Percentiles rank a stretch among this genome's conserved stretches.
phyloP scores from a whole-genome alignment of 345 rosid genomes.

The Bruguiera parviflora region DNA sequence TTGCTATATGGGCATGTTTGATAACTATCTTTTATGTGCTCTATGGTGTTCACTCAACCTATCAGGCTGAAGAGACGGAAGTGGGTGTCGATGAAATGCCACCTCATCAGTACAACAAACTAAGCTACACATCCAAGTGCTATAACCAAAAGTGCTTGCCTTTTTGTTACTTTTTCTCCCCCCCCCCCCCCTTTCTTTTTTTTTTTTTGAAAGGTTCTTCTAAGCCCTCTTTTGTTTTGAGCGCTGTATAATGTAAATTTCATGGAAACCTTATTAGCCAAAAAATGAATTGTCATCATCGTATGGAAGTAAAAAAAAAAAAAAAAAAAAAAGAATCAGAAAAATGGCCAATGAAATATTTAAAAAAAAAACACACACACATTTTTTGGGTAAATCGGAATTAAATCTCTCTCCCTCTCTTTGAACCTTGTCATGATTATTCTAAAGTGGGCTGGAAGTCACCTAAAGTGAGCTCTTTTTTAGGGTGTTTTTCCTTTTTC shows the following conservation, averaged over 20 bases:
- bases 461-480: too few relatives aligned
- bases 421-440: too few relatives aligned
- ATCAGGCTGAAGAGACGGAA: conserved; percentile 68
- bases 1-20: conserved; percentile 67
- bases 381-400: not conserved
- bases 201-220: not conserved
- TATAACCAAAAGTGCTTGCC: conserved; percentile 15
- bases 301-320: not conserved
- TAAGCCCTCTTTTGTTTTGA: too few relatives aligned
- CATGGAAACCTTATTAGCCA: conserved; percentile 11
- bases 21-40: conserved; percentile 65
- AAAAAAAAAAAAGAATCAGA: not conserved
- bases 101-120: conserved; percentile 36
- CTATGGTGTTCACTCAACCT: conserved; percentile 86
- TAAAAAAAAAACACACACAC: not conserved
- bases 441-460: too few relatives aligned
- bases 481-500: too few relatives aligned
- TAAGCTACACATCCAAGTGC: conserved; percentile 43
- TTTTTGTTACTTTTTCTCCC: not conserved
- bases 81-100: conserved; percentile 23
- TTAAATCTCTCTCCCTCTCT: too few relatives aligned
- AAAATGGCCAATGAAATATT: not conserved
- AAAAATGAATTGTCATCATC: not conserved
- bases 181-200: not conserved
- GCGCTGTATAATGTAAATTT: conserved; percentile 6